Evolutionary conservation across 1,139 yeast species (phyloP).

Genomic region (Taphrina betulina): DNA sequence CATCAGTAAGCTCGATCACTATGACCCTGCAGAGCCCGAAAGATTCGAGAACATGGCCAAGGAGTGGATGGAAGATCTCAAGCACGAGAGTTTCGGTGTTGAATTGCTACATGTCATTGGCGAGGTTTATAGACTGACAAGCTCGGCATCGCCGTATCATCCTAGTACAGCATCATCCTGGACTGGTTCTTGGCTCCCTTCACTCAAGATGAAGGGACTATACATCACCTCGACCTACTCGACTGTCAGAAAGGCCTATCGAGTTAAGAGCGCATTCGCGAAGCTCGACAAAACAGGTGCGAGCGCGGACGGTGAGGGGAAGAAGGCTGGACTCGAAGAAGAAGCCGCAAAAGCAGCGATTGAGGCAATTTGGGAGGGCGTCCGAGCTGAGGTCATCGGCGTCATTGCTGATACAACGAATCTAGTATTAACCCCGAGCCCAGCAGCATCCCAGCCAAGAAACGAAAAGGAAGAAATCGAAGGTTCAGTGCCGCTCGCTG

Average conservation of each 20-base stretch:
- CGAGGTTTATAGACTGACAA: constrained; percentile 53
- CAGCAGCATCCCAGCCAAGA: constrained; percentile 7
- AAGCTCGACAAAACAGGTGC: constrained; percentile 22
- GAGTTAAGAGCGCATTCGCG: constrained; percentile 31
- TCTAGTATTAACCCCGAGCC: constrained; percentile 21
- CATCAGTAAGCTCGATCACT: constrained; percentile 60
- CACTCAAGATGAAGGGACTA: constrained; percentile 24
- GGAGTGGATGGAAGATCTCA: constrained; percentile 74
- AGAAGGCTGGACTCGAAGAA: constrained; percentile 24
- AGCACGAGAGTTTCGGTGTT: constrained; percentile 87
- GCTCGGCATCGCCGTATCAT: constrained; percentile 21
- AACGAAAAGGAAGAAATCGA: constrained; percentile 29
- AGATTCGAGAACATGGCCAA: constrained; percentile 74
- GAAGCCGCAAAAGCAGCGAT: constrained; percentile 32
- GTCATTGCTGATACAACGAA: constrained; percentile 28
- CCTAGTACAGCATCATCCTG: constrained; percentile 28
- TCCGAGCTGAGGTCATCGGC: constrained; percentile 28
- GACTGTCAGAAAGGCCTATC: constrained; percentile 27
- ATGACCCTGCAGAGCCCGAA: constrained; percentile 62
- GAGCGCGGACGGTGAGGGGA: constrained; percentile 1
- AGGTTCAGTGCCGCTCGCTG: constrained; percentile 1
- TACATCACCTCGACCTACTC: constrained; percentile 26
- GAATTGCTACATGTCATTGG: constrained; percentile 86
- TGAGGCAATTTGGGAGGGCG: constrained; percentile 33
- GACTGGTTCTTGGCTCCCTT: constrained; percentile 28